A percentile compares a stretch with the other conserved stretches of the same genome.
Evolutionary conservation across 2,329 filamentous ascomycete species (phyloP).

Genomic region (Shiraia bambusicola): DNA sequence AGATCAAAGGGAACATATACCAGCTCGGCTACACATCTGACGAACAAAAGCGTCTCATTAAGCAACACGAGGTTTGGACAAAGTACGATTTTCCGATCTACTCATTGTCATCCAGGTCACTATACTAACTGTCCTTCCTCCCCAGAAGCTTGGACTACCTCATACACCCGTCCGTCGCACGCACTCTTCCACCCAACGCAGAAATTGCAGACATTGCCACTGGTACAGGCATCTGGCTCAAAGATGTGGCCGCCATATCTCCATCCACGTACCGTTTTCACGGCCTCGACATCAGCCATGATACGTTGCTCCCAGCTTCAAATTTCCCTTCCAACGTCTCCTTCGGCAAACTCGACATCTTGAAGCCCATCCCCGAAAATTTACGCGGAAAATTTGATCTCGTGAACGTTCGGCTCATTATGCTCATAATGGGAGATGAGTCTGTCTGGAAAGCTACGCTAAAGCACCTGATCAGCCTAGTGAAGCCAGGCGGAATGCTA

Average conservation of each 20-base stretch:
- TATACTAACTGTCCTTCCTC: background rate
- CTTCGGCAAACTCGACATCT: slow-evolving; percentile 28
- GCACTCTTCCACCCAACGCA: slow-evolving; percentile 19
- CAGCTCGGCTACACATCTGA: slow-evolving; percentile 29
- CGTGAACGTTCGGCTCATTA: slow-evolving; percentile 34
- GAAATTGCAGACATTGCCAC: slow-evolving; percentile 35
- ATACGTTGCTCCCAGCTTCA: slow-evolving; percentile 20
- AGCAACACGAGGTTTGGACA: slow-evolving; percentile 31
- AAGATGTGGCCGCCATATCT: slow-evolving; percentile 20
- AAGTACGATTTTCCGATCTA: slow-evolving; percentile 12
- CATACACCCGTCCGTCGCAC: slow-evolving; percentile 24
- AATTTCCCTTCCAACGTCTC: slow-evolving; percentile 24
- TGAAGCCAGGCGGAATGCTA: slow-evolving; percentile 34
- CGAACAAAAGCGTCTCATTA: slow-evolving; percentile 31
- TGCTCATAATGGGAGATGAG: slow-evolving; percentile 27
- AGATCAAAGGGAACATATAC: slow-evolving; percentile 20
- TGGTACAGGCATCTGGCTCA: slow-evolving; percentile 36
- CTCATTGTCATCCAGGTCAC: too few relatives aligned
- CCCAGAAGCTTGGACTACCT: slow-evolving; percentile 33
- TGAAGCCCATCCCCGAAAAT: slow-evolving; percentile 27
- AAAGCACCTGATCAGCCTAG: slow-evolving; percentile 23
- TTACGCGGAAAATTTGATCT: slow-evolving; percentile 31
- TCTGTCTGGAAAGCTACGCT: slow-evolving; percentile 27
- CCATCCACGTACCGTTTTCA: slow-evolving; percentile 25
- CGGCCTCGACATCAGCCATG: slow-evolving; percentile 33